Base-by-base conservation (phyloP, 345 rosid species). In the Excoecaria cochinchinensis region DNA sequence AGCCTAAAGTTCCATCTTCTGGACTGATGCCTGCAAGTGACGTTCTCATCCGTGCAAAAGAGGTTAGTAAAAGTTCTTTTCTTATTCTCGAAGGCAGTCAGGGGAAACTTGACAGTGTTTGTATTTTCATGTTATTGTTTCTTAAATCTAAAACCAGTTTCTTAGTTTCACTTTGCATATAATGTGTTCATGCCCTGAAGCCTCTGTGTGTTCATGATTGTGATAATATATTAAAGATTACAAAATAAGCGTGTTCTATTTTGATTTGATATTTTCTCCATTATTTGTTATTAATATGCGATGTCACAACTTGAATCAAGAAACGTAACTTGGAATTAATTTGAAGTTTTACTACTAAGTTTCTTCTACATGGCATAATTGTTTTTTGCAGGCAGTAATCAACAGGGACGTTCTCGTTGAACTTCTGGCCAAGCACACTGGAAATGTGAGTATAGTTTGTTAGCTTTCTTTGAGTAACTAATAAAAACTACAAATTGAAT, bases 21-120 rank as follows among this genome's bases (percentile, higher is more conserved):
- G 97, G 97, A 19, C 78, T 90, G 87, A 86, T 91, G 91, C 95
- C 95, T 40, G 97, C 97, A 22, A 90, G 89, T 72, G 97, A 92
- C 79, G 92, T 91, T 73, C 87, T 87, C 69, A 90, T 90, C 67
- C 95, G 92, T 79, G 93, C 94, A 70, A 92, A 85, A 85, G 95
- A 92, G 99, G 99, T 95, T 74, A 51, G 82, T 73, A 76, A 1
- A 56, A 44, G 46, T 58, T 46, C 52, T 53, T 71, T 65, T 72
- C 4, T 17, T 50, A 8, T 14, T 55, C 6, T 15, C 76, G 48
- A 65, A 16, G 11, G 0, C 31, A 39, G 15, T 3, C 31, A 2
- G 4, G 4, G 9, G 60, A 24, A 58, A 57, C 47, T 11, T 11
- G n/a, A 38, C 21, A 68, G 6, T 19, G 38, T 15, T 40, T 16